phyloP scores from a whole-genome alignment of 495 filamentous ascomycete genomes.

The Aspergillus leporis region DNA sequence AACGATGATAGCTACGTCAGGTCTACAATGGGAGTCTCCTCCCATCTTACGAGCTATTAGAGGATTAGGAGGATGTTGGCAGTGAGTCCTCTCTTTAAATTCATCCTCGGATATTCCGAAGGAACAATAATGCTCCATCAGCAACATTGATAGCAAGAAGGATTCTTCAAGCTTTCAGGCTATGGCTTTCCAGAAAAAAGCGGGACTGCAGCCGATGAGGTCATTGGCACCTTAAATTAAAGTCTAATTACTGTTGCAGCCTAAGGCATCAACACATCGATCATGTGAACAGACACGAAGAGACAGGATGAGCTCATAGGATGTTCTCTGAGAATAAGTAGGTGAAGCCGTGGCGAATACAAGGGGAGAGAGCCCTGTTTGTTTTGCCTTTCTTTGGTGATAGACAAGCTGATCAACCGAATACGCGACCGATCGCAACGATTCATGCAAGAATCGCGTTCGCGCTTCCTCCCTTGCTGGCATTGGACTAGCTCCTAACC shows the following conservation, averaged over 20 bases:
- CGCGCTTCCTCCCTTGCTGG: neutral
- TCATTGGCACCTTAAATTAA: neutral
- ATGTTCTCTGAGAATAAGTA: neutral
- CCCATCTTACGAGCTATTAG: neutral
- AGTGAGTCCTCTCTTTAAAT: neutral
- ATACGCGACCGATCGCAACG: neutral
- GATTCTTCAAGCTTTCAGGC: neutral
- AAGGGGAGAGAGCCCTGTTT: neutral
- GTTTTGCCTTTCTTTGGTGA: neutral
- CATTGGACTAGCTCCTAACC: neutral
- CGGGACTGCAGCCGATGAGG: conserved; percentile 6
- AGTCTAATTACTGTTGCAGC: neutral
- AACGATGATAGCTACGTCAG: neutral
- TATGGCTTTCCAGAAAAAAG: conserved; percentile 4
- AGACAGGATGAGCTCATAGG: neutral
- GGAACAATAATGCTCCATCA: neutral
- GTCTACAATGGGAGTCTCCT: neutral
- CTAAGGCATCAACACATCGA: neutral
- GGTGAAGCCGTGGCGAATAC: neutral
- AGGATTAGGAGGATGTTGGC: neutral
- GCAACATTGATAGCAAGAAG: neutral
- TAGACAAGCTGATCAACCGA: neutral
- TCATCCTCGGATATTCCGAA: neutral
- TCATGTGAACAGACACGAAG: neutral
- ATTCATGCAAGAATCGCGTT: neutral